Percentiles rank a stretch among this genome's conserved stretches.
These are phyloP conservation scores for Phytopythium montanum DNA, from an alignment of 352 stramenopile genomes.

Conservation along the genomic window DNA sequence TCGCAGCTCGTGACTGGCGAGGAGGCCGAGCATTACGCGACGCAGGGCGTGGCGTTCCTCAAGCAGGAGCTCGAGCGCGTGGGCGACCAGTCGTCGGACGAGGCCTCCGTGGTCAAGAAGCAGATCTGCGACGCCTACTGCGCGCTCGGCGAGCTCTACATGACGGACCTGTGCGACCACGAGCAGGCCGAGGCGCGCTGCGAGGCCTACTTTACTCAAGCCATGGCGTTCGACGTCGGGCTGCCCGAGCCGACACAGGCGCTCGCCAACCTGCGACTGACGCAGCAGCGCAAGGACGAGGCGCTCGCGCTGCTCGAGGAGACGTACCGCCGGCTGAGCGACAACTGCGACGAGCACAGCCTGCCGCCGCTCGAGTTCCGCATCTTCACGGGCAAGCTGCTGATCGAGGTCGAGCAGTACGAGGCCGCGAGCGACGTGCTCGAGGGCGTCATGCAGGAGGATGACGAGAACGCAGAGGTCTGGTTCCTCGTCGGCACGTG, in stretches of 20 bases:
- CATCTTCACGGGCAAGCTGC: conserved; percentile 73
- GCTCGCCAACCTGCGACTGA: conserved; percentile 93
- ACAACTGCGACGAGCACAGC: conserved; percentile 63
- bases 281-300: conserved; percentile 90
- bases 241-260: conserved; percentile 93
- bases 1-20: conserved; percentile 74
- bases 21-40: conserved; percentile 63
- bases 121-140: conserved; percentile 94
- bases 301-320: conserved; percentile 88
- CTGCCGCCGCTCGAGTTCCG: conserved; percentile 85
- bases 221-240: conserved; percentile 89
- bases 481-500: conserved; percentile 89
- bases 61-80: conserved; percentile 44
- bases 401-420: conserved; percentile 86
- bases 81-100: conserved; percentile 28
- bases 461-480: conserved; percentile 88
- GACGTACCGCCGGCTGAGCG: conserved; percentile 88
- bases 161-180: conserved; percentile 95
- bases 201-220: conserved; percentile 87
- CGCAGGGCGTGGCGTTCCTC: conserved; percentile 68
- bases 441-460: conserved; percentile 86
- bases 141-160: conserved; percentile 95
- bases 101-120: conserved; percentile 72
- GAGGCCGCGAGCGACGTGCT: conserved; percentile 80
- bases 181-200: conserved; percentile 92